Evolutionary conservation across 345 rosid genomes (phyloP).

Genomic region (Nasturtium officinale): DNA sequence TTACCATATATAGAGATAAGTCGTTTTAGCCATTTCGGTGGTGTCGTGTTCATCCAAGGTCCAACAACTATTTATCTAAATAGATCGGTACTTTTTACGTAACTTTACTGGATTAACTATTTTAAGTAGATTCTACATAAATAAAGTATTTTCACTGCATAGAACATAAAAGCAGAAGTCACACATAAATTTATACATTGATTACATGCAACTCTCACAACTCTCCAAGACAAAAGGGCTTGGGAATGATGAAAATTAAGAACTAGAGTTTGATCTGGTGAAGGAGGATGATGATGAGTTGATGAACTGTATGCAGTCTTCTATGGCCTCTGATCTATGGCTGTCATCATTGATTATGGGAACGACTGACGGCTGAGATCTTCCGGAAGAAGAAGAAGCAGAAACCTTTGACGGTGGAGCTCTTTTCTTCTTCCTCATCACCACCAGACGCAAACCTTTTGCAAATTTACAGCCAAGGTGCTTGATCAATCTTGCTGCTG

Average conservation of each 20-base stretch:
- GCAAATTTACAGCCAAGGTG: slow-evolving; percentile 54
- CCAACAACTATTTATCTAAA: not conserved
- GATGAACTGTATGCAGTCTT: slow-evolving; percentile 85
- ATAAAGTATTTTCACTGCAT: not conserved
- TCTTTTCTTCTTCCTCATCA: slow-evolving; percentile 47
- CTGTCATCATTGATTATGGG: slow-evolving; percentile 59
- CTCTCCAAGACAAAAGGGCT: slow-evolving; percentile 5
- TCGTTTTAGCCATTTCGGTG: slow-evolving; percentile 16
- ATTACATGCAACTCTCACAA: slow-evolving; percentile 16
- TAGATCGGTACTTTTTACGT: not conserved
- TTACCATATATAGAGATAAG: not conserved
- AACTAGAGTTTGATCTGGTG: slow-evolving; percentile 58
- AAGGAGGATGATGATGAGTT: slow-evolving; percentile 65
- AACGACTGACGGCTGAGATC: slow-evolving; percentile 50
- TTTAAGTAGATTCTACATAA: not conserved
- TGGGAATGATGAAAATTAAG: slow-evolving; percentile 24
- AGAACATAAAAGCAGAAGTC: not conserved
- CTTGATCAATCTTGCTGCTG: slow-evolving; percentile 54
- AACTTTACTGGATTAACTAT: not conserved
- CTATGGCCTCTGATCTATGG: slow-evolving; percentile 68
- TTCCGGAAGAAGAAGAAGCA: slow-evolving; percentile 48
- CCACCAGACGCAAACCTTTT: slow-evolving; percentile 51
- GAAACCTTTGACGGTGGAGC: slow-evolving; percentile 41
- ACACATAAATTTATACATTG: slow-evolving; percentile 6
- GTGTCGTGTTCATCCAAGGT: slow-evolving; percentile 10